Evolutionary conservation across 495 filamentous ascomycete genomes (phyloP).

Genomic region (Tuber microsphaerosporum): DNA sequence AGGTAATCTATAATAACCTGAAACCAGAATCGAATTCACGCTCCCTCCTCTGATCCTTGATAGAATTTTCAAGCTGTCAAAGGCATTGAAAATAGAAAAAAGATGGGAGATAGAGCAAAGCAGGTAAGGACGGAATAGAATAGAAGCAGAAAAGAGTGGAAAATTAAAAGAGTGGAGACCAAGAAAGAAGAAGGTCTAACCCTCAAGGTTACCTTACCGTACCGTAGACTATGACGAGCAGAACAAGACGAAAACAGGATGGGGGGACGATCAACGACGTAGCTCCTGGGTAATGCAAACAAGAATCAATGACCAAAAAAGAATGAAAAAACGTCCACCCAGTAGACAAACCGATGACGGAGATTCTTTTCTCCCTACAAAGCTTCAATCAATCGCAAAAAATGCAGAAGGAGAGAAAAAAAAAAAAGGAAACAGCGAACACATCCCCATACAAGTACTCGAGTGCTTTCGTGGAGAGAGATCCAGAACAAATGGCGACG

Average conservation of each 20-base stretch:
- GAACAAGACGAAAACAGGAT: not conserved
- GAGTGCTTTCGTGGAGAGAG: not conserved
- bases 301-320: not conserved
- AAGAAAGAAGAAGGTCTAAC: not conserved
- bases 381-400: not conserved
- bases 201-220: not conserved
- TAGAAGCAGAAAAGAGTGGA: not conserved
- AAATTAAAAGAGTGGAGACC: not conserved
- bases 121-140: not conserved
- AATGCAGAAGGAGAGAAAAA: not conserved
- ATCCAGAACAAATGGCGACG: not conserved
- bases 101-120: not conserved
- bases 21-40: not conserved
- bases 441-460: not conserved
- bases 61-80: constrained; percentile 1
- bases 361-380: not conserved
- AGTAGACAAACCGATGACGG: not conserved
- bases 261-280: constrained; percentile 2
- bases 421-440: not conserved
- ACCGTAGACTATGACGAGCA: not conserved
- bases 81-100: not conserved
- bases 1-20: not conserved
- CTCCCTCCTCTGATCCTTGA: not conserved
- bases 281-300: not conserved
- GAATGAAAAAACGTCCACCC: not conserved